Conservation (phyloP, 768 basidiomycete species). For the Lentinula sp. region DNA sequence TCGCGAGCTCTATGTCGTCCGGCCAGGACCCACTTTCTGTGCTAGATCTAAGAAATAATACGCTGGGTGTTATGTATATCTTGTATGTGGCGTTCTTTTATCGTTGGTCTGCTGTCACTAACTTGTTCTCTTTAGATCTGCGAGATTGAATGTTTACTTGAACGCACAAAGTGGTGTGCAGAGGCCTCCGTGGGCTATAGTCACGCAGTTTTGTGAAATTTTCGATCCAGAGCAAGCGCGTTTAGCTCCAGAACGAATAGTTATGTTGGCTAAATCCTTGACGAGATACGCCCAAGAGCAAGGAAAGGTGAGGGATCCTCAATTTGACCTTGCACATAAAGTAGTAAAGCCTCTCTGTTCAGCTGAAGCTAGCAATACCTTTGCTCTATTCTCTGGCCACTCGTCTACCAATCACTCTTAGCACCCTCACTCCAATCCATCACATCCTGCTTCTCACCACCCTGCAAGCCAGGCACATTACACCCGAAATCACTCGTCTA, state of each 20-base stretch:
- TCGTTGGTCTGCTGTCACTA: not conserved
- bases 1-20: conserved; percentile 45
- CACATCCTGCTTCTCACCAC: conserved; percentile 42
- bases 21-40: conserved; percentile 66
- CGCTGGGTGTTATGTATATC: conserved; percentile 65
- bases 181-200: conserved; percentile 33
- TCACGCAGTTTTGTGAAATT: conserved; percentile 53
- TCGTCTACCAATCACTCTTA: conserved; percentile 52
- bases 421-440: conserved; percentile 67
- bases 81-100: conserved; percentile 41
- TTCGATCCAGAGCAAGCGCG: conserved; percentile 63
- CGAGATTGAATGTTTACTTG: not conserved
- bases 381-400: conserved; percentile 55
- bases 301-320: conserved; percentile 41
- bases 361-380: conserved; percentile 40
- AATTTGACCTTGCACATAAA: not conserved
- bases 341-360: conserved; percentile 1
- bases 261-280: conserved; percentile 57
- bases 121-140: conserved; percentile 4
- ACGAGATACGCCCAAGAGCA: conserved; percentile 36
- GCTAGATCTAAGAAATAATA: conserved; percentile 49
- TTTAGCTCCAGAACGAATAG: conserved; percentile 52
- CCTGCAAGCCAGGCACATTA: not conserved
- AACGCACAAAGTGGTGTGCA: conserved; percentile 9
- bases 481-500: not conserved